Base-by-base conservation (phyloP, 2,329 filamentous ascomycete genomes). In the Pseudonectria buxi region DNA sequence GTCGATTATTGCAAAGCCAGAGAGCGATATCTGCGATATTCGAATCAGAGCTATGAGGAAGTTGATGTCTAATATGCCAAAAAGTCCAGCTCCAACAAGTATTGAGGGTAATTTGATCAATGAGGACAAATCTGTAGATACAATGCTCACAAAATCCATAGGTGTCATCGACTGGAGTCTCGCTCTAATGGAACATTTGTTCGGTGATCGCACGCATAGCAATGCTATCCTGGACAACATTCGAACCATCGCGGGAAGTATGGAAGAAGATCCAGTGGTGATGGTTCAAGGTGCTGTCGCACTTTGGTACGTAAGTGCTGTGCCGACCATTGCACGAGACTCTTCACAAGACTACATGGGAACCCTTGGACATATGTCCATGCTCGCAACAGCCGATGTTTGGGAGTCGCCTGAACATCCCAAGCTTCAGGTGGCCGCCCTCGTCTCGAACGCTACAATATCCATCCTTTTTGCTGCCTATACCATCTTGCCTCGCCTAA, bases 351-450 rank as follows among this genome's bases (percentile, higher is more conserved):
- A 32, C 14, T 43, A 33, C 9, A 22, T 48, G 10, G 46, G 42
- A 15, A 55, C 50, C 24, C 25, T 53, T 14, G 53, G 51, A 6
- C 41, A 54, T 12, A 37, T 55, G 28, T 40, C 49, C n/a, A 53
- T 54, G 37, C 37, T 56, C 10, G 35, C 44, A 32, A 46, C 42
- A 14, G 24, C 41, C 6, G 44, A 47, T 10, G 12, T 14, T 13
- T 49, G 47, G 45, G 11, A 32, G 7, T 10, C 39, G 4, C 47
- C 49, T 6, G 28, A 33, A 1, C 37, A 49, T 15, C 36, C 43
- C 12, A 47, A 44, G 14, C 34, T 52, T 9, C 41, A 38, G 12
- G 26, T 33, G 7, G 45, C 43, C 6, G 24, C 35, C 11, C 26
- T 52, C 12, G 25, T 53, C 12, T 39, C 49, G 4, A 43, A 44